Conservation (phyloP, 345 rosid genomes). For the Dovyalis caffra region DNA sequence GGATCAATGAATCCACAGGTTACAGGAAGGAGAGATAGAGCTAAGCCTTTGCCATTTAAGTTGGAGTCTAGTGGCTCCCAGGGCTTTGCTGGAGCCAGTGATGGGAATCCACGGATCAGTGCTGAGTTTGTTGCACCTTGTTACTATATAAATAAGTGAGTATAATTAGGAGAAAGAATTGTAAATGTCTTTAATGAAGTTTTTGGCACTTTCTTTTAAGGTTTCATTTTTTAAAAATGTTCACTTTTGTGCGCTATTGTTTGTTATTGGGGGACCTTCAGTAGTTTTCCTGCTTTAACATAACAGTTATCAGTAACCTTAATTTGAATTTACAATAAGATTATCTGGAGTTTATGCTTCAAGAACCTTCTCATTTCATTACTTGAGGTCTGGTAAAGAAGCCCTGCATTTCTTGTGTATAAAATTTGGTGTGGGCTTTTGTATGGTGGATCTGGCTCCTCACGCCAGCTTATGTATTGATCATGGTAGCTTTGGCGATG, state of each 20-base stretch:
- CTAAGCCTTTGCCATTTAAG: slow-evolving; percentile 87
- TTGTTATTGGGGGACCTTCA: not conserved
- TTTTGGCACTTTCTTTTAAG: not conserved
- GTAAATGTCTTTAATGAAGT: not conserved
- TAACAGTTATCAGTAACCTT: not conserved
- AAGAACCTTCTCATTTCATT: not conserved
- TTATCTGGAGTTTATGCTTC: not conserved
- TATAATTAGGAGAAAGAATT: not conserved
- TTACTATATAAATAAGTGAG: slow-evolving; percentile 81
- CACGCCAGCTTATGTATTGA: not conserved
- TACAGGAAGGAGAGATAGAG: slow-evolving; percentile 97
- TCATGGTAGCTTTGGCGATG: not conserved
- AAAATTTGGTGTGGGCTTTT: not conserved
- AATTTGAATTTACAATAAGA: not conserved
- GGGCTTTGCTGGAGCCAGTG: slow-evolving; percentile 89
- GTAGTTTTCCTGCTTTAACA: not conserved
- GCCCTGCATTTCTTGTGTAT: not conserved
- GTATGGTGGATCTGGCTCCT: not conserved
- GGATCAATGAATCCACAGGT: slow-evolving; percentile 47
- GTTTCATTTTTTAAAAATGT: not conserved
- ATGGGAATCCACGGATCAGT: slow-evolving; percentile 77
- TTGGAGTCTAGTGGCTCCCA: slow-evolving; percentile 79
- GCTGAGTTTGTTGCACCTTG: slow-evolving; percentile 90
- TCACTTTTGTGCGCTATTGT: not conserved
- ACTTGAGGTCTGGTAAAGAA: not conserved